These are phyloP conservation scores for Pythium coloratum DNA, from an alignment of 352 stramenopile genomes.

Conservation along the genomic window DNA sequence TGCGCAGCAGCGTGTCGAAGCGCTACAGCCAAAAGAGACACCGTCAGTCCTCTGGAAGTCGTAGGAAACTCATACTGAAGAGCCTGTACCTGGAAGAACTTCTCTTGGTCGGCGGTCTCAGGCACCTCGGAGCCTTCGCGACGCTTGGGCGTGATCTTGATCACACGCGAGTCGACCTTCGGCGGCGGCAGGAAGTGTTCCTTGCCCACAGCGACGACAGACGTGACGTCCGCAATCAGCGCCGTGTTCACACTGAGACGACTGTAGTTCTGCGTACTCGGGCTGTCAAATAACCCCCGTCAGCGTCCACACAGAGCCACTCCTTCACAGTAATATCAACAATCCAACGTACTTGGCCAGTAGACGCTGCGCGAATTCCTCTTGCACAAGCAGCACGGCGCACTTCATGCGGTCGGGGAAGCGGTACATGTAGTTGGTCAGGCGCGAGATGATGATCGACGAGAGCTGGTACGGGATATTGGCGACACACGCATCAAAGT, in stretches of 20 bases:
- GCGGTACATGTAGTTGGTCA: constrained; percentile 71
- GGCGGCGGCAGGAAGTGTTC: constrained; percentile 74
- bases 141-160: constrained; percentile 52
- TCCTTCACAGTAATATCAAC: not conserved
- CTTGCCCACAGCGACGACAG: constrained; percentile 56
- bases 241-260: constrained; percentile 79
- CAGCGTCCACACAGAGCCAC: not conserved
- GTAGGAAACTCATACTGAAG: not conserved
- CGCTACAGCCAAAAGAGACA: constrained; percentile 33
- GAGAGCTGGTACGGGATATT: constrained; percentile 90
- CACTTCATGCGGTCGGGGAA: constrained; percentile 56
- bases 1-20: constrained; percentile 72
- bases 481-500: constrained; percentile 74
- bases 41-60: not conserved
- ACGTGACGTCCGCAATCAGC: constrained; percentile 65
- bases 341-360: constrained; percentile 49
- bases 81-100: constrained; percentile 53
- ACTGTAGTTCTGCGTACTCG: constrained; percentile 77
- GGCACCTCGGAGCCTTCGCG: constrained; percentile 11
- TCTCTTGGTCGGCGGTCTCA: constrained; percentile 23
- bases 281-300: constrained; percentile 27
- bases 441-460: constrained; percentile 73
- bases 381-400: constrained; percentile 79
- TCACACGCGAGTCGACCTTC: constrained; percentile 83
- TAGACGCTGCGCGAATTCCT: constrained; percentile 80